Evolutionary conservation across 78 protist genomes (phyloP).

Genomic region (Guillardia theta): DNA sequence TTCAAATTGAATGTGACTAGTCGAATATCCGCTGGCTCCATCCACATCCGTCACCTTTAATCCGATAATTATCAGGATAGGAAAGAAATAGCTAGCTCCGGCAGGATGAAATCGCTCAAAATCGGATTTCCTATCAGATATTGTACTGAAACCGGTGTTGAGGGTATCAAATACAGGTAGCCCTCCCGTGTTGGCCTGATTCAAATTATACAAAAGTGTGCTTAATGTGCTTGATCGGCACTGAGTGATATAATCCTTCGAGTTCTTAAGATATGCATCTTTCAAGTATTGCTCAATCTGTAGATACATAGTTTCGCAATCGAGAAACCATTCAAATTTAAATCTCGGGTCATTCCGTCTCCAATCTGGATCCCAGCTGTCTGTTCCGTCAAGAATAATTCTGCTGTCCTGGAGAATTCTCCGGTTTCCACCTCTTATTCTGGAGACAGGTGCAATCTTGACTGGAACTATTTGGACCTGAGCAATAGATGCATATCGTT

Average conservation of each 20-base stretch:
- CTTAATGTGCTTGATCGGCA: not conserved
- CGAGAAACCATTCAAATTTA: not conserved
- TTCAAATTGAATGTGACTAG: no score
- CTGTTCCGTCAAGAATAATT: not conserved
- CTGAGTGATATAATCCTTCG: not conserved
- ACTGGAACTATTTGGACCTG: not conserved
- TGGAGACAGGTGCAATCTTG: not conserved
- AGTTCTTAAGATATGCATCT: not conserved
- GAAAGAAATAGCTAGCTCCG: not conserved
- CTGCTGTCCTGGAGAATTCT: not conserved
- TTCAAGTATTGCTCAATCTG: not conserved
- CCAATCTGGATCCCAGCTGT: not conserved
- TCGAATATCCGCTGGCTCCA: no score
- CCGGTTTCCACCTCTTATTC: not conserved
- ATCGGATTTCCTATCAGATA: not conserved
- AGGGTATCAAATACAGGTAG: not conserved
- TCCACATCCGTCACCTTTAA: not conserved
- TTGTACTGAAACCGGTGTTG: not conserved
- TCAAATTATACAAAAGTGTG: not conserved
- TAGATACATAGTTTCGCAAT: not conserved
- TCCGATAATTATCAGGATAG: not conserved
- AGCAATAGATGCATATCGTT: not conserved
- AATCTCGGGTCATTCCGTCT: not conserved
- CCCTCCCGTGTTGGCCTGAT: not conserved
- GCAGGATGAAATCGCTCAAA: not conserved